These are phyloP conservation scores for Marchantia polymorpha DNA, from an alignment of 225 moss, liverwort and hornwort genomes.

Conservation along the genomic window DNA sequence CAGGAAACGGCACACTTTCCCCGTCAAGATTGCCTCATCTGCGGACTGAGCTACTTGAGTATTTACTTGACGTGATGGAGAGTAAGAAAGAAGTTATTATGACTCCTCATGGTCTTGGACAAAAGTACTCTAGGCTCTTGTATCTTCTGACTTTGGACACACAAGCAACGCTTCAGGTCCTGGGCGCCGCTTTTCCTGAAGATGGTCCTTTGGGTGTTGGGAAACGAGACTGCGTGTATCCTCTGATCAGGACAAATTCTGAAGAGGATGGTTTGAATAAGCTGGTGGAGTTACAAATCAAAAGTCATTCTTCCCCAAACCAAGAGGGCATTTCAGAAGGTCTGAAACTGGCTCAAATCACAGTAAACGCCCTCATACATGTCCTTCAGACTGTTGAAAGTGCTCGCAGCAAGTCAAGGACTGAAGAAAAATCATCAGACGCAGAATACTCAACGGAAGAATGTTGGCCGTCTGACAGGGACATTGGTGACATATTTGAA, in stretches of 20 bases:
- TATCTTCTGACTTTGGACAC: conserved; percentile 82
- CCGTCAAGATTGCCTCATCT: conserved; percentile 60
- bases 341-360: conserved; percentile 70
- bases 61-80: conserved; percentile 73
- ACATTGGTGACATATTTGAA: conserved; percentile 69
- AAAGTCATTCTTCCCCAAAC: conserved; percentile 34
- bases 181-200: conserved; percentile 87
- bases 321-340: conserved; percentile 64
- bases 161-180: conserved; percentile 71
- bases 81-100: conserved; percentile 42
- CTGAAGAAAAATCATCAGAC: conserved; percentile 1
- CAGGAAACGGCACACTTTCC: conserved; percentile 82
- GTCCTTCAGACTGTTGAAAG: conserved; percentile 47
- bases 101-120: conserved; percentile 36
- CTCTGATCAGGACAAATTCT: conserved; percentile 25
- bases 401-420: conserved; percentile 20
- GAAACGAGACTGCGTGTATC: conserved; percentile 69
- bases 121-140: conserved; percentile 66
- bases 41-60: conserved; percentile 82
- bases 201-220: conserved; percentile 87
- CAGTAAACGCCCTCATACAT: conserved; percentile 72
- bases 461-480: conserved; percentile 61
- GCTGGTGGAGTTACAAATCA: conserved; percentile 22
- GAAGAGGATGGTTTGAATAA: conserved; percentile 35
- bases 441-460: conserved; percentile 28